Percentiles rank a stretch among this genome's conserved stretches.
Conservation (phyloP, 2,329 filamentous ascomycete species). For the Coniochaeta hoffmannii region DNA sequence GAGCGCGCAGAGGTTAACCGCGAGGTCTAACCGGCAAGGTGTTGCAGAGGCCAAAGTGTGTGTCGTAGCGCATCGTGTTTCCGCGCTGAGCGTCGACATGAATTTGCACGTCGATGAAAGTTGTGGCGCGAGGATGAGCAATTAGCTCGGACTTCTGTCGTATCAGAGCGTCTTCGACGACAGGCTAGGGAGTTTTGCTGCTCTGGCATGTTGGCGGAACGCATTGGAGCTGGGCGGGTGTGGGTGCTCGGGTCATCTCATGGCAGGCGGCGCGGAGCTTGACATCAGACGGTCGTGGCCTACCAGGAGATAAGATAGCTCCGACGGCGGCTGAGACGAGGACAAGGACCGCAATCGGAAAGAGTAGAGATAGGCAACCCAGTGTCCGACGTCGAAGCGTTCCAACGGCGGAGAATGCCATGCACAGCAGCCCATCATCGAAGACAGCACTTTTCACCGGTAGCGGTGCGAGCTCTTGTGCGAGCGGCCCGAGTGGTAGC, state of each 20-base stretch:
- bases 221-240: slow-evolving; percentile 4
- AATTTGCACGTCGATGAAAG: not conserved
- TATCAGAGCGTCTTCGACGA: slow-evolving; percentile 9
- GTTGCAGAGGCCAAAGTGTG: not conserved
- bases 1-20: not conserved
- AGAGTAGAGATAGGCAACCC: slow-evolving; percentile 43
- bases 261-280: slow-evolving; percentile 25
- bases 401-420: slow-evolving; percentile 32
- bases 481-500: slow-evolving; percentile 44
- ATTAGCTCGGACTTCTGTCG: slow-evolving; percentile 5
- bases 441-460: slow-evolving; percentile 48
- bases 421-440: slow-evolving; percentile 35
- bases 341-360: slow-evolving; percentile 28
- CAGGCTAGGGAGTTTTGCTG: not conserved
- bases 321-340: slow-evolving; percentile 33
- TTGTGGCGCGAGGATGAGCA: slow-evolving; percentile 8
- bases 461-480: slow-evolving; percentile 32
- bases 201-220: slow-evolving; percentile 10
- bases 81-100: not conserved
- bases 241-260: slow-evolving; percentile 11
- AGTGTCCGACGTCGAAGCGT: slow-evolving; percentile 35
- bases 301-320: slow-evolving; percentile 40
- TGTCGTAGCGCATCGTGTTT: not conserved
- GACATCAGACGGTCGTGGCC: slow-evolving; percentile 34
- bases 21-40: not conserved